Base-by-base conservation (phyloP, 2,329 filamentous ascomycete species). In the Triangularia setosa region DNA sequence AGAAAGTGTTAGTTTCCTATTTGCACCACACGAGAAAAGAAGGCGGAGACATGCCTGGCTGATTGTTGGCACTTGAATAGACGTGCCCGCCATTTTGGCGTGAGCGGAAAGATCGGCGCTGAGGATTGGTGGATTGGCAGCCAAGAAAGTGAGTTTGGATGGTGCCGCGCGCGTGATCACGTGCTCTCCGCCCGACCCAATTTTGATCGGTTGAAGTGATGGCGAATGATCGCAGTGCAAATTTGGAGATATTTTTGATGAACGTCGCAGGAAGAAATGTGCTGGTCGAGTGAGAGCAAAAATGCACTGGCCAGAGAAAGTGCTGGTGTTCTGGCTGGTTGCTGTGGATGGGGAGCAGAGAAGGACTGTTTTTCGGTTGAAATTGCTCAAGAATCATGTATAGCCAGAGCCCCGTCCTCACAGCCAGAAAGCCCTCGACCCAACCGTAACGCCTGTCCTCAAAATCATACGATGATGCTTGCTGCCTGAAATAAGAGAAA, bases 21-120 rank as follows among this genome's bases (percentile, higher is more conserved):
- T 28, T 57, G 23, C 8, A 30, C 12, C 16, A 24, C 25, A 16
- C n/a, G 35, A 40, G 30, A 25, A 14, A 14, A 27, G 48, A 58
- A 28, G 9, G 40, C 18, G 8, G 16, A 64, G 27, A 72, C 73
- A 11, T 70, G 79, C 80, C 69, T 75, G 72, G 7, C 77, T 77
- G 52, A 82, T 73, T 30, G 76, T 68, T 27, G 78, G 77, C 30
- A 71, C 70, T 61, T 69, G 59, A 60, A 76, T 68, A 14, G 63
- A 61, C 24, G 63, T 61, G 64, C 57, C 62, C 24, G 67, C 67
- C 69, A 71, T 72, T 64, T 62, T 66, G 64, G 63, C 62, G 63
- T 52, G 65, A 65, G 63, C 63, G 52, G 40, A 25, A 59, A 52
- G 63, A 65, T 54, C 12, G 16, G 59, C 35, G 53, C 44, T 48